Conservation (phyloP, 371 early-diverging fungal species). For the Chytridium lagenaria region DNA sequence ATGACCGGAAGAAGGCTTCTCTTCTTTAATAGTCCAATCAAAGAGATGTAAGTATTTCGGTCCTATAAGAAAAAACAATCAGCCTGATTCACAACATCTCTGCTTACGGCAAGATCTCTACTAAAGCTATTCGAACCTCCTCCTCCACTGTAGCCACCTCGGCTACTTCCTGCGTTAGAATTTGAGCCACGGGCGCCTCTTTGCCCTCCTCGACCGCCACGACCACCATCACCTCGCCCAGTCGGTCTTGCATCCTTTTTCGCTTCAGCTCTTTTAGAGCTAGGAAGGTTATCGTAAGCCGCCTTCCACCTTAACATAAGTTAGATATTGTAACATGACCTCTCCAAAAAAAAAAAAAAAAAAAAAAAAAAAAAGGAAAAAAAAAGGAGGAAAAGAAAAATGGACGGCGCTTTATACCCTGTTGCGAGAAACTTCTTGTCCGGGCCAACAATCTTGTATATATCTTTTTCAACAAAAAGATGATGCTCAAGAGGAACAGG, state of each 20-base stretch:
- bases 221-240: constrained; percentile 42
- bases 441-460: constrained; percentile 87
- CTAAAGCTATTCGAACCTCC: constrained; percentile 32
- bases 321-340: too few relatives aligned
- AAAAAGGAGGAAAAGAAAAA: constrained; percentile 10
- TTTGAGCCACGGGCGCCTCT: constrained; percentile 34
- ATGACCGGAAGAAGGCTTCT: constrained; percentile 89
- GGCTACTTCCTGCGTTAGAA: constrained; percentile 56
- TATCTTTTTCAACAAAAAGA: constrained; percentile 76
- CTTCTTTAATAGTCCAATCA: constrained; percentile 78
- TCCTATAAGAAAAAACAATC: constrained; percentile 56
- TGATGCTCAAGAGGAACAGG: constrained; percentile 98
- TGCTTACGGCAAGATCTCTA: constrained; percentile 25
- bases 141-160: constrained; percentile 42
- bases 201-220: constrained; percentile 62
- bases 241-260: constrained; percentile 31
- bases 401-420: constrained; percentile 49
- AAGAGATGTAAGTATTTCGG: constrained; percentile 78
- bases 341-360: too few relatives aligned
- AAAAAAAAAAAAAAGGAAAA: too few relatives aligned
- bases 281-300: constrained; percentile 38
- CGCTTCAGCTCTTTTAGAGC: constrained; percentile 25
- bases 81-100: neutral
- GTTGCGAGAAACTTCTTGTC: constrained; percentile 59
- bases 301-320: constrained; percentile 63